Base-by-base conservation (phyloP, 192 early-diverging fungal genomes). In the Backusella circina region DNA sequence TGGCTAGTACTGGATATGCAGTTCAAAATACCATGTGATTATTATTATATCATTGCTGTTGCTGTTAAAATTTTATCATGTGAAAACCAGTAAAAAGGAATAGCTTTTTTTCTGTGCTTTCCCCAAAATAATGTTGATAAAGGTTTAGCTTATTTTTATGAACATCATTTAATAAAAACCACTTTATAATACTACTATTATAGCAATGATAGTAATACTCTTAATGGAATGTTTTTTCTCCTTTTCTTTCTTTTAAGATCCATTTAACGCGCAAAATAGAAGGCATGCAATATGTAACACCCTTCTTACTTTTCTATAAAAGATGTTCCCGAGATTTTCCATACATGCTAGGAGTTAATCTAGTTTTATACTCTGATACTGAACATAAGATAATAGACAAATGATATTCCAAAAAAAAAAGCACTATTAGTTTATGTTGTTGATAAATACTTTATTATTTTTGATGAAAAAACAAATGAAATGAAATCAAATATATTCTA, bases 381-480 rank as follows among this genome's bases (percentile, higher is more conserved):
- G 39, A 41, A 13, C 10, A 41, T 41, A 41, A 0, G 13, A 41
- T 13, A 35, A 47, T 47, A n/a, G 3, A 47, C 1, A 47, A 6
- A 5, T 18, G 18, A 5, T n/a, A 47, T 16, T 18, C 16, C 39
- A 37, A 37, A 37, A 37, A 37, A 37, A 9, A 37, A 41, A 41
- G 12, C 13, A 41, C 16, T n/a, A 61, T 10, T 57, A 57, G 9
- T 57, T 57, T 57, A 57, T 26, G 21, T 26, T 57, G 9, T 26
- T 12, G 54, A 26, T 57, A 44, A 15, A 57, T 57, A 57, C 10
- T 57, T 57, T 57, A 57, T 57, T 57, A 57, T 57, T 57, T 57
- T 57, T 57, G 54, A 61, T 61, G 54, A 51, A 18, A 65, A 32
- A 71, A 71, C 41, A n/a, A 50, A 47, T 71, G 44, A 71, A 51